Evolutionary conservation across 2,329 filamentous ascomycete genomes (phyloP), one percentile per base, ranked within the genome.

Genomic region (Triangularia verruculosa): DNA sequence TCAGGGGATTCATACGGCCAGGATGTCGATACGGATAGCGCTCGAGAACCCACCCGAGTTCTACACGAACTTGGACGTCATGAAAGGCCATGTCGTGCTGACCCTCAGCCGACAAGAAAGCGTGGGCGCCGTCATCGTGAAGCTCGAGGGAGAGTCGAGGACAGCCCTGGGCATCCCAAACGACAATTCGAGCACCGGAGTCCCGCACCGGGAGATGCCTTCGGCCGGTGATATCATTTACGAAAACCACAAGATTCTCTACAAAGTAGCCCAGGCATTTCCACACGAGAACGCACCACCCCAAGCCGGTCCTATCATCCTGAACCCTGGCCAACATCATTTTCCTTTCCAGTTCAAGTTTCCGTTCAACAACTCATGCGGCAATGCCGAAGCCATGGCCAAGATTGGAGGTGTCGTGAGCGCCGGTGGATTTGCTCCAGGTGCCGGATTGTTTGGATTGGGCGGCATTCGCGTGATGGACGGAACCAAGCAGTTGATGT

Each of bases 331-430:
- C 61, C 82, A 87, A 70, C 89, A 93, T 74, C 84, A 89, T 70
- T 95, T 92, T 71, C 86, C 89, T 1, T 95, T 94, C 78, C 80
- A 82, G 54, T 92, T 95, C 80, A 91, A 92, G 78, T 80, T 93
- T 30, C 83, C 87, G 57, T 86, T 93, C 76, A 93, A 93, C 78
- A 93, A 92, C 73, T 82, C 84, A 59, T 93, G 89, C 74, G 79
- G 82, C 71, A 77, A 85, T 68, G 78, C 79, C 20, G 75, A 79
- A 62, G 78, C 81, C 67, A 83, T 86, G 80, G 76, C 82, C 61
- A 79, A 79, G 67, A 80, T 84, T 53, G 82, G 83, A 13, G 79
- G 83, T n/a, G 71, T 86, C 20, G 78, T 79, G 56, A 83, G 83
- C 11, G 73, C 82, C 34, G 83, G 82, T n/a, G 85, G 84, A 20